A percentile compares a stretch with the other conserved stretches of the same genome.
Evolutionary conservation across 2,329 filamentous ascomycete genomes (phyloP).

Genomic region (Talaromyces sp.): DNA sequence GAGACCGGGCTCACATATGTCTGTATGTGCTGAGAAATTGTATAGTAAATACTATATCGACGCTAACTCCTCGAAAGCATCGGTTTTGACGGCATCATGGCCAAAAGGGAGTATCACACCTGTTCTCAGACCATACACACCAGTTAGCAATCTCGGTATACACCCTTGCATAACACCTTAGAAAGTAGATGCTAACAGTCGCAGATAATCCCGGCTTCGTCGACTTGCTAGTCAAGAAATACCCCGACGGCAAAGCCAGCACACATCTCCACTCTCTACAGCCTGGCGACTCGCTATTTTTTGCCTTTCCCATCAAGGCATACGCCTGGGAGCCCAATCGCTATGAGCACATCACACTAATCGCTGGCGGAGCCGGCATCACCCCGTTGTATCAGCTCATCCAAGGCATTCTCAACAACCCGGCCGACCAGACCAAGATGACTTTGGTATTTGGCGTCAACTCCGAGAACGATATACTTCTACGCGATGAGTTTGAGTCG

Average conservation of each 20-base stretch:
- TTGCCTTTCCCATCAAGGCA: slow-evolving; percentile 50
- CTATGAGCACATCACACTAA: slow-evolving; percentile 52
- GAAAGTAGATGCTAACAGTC: background rate
- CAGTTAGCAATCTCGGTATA: slow-evolving; percentile 50
- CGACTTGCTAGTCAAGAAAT: slow-evolving; percentile 63
- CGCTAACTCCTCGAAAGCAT: slow-evolving; percentile 28
- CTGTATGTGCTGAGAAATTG: slow-evolving; percentile 3
- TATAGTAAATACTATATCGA: background rate
- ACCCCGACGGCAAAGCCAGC: slow-evolving; percentile 60
- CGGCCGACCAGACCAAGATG: slow-evolving; percentile 56
- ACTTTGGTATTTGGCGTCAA: slow-evolving; percentile 64
- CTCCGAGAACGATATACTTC: slow-evolving; percentile 55
- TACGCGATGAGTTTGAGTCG: slow-evolving; percentile 50
- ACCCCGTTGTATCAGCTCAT: slow-evolving; percentile 64
- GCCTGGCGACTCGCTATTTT: slow-evolving; percentile 57
- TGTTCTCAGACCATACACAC: slow-evolving; percentile 61
- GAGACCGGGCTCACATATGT: slow-evolving; percentile 7
- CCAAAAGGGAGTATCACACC: slow-evolving; percentile 54
- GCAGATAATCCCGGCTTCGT: slow-evolving; percentile 53
- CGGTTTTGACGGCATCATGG: slow-evolving; percentile 56
- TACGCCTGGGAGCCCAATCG: slow-evolving; percentile 49
- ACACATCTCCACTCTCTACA: slow-evolving; percentile 59
- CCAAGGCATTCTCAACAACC: slow-evolving; percentile 56
- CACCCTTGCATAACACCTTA: background rate
- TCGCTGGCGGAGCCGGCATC: slow-evolving; percentile 68